Percentiles rank a stretch among this genome's conserved stretches.
These are phyloP conservation scores for Ciborinia camelliae DNA, from an alignment of 2,329 filamentous ascomycete genomes.

Conservation along the genomic window DNA sequence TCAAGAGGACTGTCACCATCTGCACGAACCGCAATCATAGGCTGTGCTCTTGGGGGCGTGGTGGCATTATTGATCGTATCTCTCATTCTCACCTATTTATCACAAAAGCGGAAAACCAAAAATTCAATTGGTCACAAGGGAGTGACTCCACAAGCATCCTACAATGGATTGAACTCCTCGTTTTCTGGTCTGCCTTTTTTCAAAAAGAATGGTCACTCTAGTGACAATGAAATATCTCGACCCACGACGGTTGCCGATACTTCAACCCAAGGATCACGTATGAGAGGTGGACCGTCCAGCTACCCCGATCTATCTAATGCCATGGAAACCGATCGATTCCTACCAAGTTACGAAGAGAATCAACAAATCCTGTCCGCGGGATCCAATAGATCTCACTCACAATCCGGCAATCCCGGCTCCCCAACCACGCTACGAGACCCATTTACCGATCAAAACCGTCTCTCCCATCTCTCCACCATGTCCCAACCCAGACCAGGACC, in stretches of 20 bases:
- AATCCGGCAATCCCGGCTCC: constrained; percentile 12
- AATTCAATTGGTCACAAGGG: constrained; percentile 13
- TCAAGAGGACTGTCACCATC: constrained; percentile 18
- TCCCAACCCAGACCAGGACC: not conserved
- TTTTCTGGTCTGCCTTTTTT: constrained; percentile 29
- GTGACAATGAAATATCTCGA: constrained; percentile 15
- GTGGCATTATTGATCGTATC: constrained; percentile 23
- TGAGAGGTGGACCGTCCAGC: constrained; percentile 22
- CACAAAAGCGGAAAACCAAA: constrained; percentile 23
- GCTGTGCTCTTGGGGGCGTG: constrained; percentile 26
- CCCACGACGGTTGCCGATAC: constrained; percentile 12
- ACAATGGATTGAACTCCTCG: constrained; percentile 25
- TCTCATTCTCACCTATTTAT: constrained; percentile 23
- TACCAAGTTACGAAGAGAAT: constrained; percentile 21
- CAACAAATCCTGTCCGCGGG: constrained; percentile 8
- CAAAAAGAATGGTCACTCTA: constrained; percentile 6
- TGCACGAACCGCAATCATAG: constrained; percentile 24
- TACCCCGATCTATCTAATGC: constrained; percentile 19
- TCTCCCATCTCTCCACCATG: not conserved
- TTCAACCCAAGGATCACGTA: constrained; percentile 15
- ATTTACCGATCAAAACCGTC: constrained; percentile 15
- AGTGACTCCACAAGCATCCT: constrained; percentile 23
- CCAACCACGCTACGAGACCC: constrained; percentile 10
- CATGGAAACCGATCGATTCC: constrained; percentile 21
- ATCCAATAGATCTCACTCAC: constrained; percentile 1